Base-by-base conservation (phyloP, 1,284 basidiomycete genomes). In the Inonotus hispidus region DNA sequence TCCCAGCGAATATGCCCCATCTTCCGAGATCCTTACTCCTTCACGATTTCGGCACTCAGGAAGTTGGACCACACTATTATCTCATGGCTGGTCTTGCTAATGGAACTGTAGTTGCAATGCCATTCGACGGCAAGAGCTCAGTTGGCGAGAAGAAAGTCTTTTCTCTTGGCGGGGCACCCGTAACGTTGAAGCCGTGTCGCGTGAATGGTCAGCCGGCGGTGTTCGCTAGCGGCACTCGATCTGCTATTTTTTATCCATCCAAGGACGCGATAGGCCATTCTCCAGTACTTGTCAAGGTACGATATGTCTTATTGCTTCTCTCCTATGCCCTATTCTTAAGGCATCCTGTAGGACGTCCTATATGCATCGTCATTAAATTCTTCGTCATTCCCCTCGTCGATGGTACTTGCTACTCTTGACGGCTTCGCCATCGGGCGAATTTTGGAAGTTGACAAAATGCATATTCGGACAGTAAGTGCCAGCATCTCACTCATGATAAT, bases 71-170 rank as follows among this genome's bases (percentile, higher is more conserved):
- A 46, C 35, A 75, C 59, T 77, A 83, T 0, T 82, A 87, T 64
- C 77, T 98, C 4, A 75, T 98, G 21, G 84, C 86, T 8, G 95
- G 94, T 0, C 75, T 95, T 3, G 84, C 82, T 4, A 85, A 97
- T 71, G 95, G 95, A 1, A 83, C 83, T 2, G 77, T 96, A n/a
- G 79, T 85, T 2, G 78, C 82, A 4, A 88, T 85, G 65, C 65
- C 73, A 13, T 78, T 74, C 73, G 79, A 74, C 66, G 47, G 16
- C 1, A 79, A 76, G 38, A 74, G 76, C 61, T 65, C 77, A 60
- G 66, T 84, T n/a, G 75, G 71, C 52, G 82, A 84, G 49, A 73
- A 77, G 67, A 89, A 87, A 66, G 70, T 82, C 3, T 77, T 88
- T 23, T 77, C 83, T 0, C 73, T 95, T n/a, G 93, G 93, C 1